phyloP scores from a whole-genome alignment of 2,329 filamentous ascomycete species.

The Penicillium sp. region DNA sequence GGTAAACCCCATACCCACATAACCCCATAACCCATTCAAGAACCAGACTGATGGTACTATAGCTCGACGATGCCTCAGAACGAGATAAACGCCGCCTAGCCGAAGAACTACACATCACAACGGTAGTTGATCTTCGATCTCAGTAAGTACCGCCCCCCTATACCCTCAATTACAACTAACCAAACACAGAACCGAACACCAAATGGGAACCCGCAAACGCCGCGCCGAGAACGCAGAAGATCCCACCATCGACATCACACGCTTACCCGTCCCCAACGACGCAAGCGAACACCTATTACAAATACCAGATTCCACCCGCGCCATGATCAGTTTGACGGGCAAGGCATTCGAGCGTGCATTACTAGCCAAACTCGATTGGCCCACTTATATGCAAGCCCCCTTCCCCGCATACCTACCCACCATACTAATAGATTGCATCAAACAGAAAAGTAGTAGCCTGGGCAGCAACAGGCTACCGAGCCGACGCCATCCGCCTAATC shows the following conservation, averaged over 20 bases:
- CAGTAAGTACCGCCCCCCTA: no score
- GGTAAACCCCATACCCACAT: constrained; percentile 44
- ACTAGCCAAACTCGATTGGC: constrained; percentile 64
- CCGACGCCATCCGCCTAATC: constrained; percentile 65
- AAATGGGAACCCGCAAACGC: constrained; percentile 62
- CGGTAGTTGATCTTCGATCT: constrained; percentile 74
- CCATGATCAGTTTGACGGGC: constrained; percentile 70
- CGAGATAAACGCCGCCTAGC: constrained; percentile 59
- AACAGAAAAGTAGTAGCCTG: constrained; percentile 57
- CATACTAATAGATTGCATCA: background rate
- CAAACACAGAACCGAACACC: constrained; percentile 62
- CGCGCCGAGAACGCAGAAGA: constrained; percentile 34
- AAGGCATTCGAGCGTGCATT: constrained; percentile 64
- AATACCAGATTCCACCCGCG: constrained; percentile 61
- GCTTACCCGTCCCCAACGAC: constrained; percentile 44
- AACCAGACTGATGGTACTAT: background rate
- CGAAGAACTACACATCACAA: constrained; percentile 60
- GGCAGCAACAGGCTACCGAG: constrained; percentile 62
- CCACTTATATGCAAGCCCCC: constrained; percentile 54
- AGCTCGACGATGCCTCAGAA: constrained; percentile 64
- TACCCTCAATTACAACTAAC: background rate
- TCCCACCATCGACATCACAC: constrained; percentile 5
- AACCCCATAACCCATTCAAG: no score
- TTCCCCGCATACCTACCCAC: background rate
- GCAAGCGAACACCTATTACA: constrained; percentile 54